Evolutionary conservation across 2,329 filamentous ascomycete genomes (phyloP), one percentile per base, ranked within the genome.

Genomic region (Colletotrichum tabaci): DNA sequence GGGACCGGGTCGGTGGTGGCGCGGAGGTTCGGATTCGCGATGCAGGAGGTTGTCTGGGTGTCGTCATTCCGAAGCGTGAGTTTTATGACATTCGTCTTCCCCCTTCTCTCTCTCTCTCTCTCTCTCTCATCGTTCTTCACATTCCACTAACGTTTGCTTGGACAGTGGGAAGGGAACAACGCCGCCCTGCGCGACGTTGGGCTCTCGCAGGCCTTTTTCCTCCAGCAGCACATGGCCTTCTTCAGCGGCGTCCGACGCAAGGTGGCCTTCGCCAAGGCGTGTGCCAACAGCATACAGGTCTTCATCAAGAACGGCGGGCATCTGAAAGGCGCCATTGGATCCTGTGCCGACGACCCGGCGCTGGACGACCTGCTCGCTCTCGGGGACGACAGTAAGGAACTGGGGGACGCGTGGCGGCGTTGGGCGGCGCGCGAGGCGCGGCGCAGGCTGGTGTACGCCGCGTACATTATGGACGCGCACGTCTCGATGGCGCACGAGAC

Each of bases 241-340:
- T 67, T 62, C 40, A 67, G 56, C 40, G 47, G 65, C 4, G 16
- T 53, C 8, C 16, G 26, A 18, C 56, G 65, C 4, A 67, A 67
- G 9, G 15, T 67, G 9, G 47, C 56, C 5, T 30, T 61, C 1
- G 65, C 65, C 16, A 57, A 67, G 30, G 49, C 23, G 2, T 67
- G 47, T 8, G 61, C 38, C 9, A 61, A 61, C 21, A 44, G 46
- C 16, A 30, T 46, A 16, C 46, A 67, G 26, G 38, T 67, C 10
- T 38, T 62, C n/a, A 55, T 67, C 18, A 53, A 55, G 38, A 67
- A 62, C 38, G 65, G 65, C 7, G 65, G 65, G 4, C 65, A 67
- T 15, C n/a, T 55, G 15, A 18, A 55, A 9, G 38, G 57, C 3
- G 65, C 38, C 1, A 46, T 13, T 40, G 40, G 26, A 12, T 9